Conservation (phyloP, 257 asterid species). For the Plantago elongata region DNA sequence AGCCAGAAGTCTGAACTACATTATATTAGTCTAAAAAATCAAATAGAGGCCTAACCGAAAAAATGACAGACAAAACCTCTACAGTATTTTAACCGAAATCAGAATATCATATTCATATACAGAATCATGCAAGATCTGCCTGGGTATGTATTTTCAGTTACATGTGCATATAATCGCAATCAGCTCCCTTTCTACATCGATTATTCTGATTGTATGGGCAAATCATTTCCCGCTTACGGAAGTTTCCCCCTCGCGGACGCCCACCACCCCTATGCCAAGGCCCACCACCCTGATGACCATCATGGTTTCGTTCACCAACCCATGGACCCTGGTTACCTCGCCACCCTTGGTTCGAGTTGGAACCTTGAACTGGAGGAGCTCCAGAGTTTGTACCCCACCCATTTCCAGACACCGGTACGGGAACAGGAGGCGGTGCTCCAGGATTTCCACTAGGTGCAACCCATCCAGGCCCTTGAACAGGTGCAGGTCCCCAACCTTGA, state of each 20-base stretch:
- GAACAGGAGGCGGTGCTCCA: slow-evolving; percentile 42
- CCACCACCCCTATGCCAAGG: slow-evolving; percentile 69
- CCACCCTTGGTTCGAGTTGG: slow-evolving; percentile 57
- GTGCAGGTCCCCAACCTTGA: slow-evolving; percentile 36
- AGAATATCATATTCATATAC: too few relatives aligned
- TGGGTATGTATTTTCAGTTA: too few relatives aligned
- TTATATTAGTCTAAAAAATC: too few relatives aligned
- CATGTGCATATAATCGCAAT: slow-evolving; percentile 60
- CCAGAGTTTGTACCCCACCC: slow-evolving; percentile 48
- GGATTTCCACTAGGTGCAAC: slow-evolving; percentile 27
- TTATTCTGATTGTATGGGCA: slow-evolving; percentile 68
- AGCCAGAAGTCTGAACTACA: too few relatives aligned
- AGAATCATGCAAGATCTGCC: too few relatives aligned
- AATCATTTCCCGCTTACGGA: slow-evolving; percentile 25
- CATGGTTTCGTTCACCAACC: slow-evolving; percentile 44
- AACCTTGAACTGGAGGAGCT: slow-evolving; percentile 42
- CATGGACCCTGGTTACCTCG: slow-evolving; percentile 45
- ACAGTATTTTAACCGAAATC: too few relatives aligned
- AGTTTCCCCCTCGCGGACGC: slow-evolving; percentile 29
- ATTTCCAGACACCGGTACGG: slow-evolving; percentile 31
- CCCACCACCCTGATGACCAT: slow-evolving; percentile 50
- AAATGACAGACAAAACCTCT: too few relatives aligned
- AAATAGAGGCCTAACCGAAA: too few relatives aligned
- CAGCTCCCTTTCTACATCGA: slow-evolving; percentile 67
- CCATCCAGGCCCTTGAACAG: slow-evolving; percentile 34